A percentile compares a stretch with the other conserved stretches of the same genome.
These are phyloP conservation scores for Globisporangium ultimum DNA, from an alignment of 352 stramenopile species.

Conservation along the genomic window DNA sequence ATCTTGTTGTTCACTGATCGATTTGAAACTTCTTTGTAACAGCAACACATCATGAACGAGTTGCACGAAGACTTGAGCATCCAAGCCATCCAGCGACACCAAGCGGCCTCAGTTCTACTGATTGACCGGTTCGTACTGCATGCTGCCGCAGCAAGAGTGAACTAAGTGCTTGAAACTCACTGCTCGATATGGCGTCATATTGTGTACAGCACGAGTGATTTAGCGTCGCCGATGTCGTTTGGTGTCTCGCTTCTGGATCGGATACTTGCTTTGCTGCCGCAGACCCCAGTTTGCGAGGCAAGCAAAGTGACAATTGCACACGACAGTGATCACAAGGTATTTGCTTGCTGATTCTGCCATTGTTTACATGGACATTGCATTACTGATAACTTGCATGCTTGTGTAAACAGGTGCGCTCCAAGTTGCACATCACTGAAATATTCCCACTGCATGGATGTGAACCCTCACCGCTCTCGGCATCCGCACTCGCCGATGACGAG, in stretches of 20 bases:
- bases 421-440: constrained; percentile 58
- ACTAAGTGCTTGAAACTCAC: not conserved
- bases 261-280: constrained; percentile 58
- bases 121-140: constrained; percentile 52
- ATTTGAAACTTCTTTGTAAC: not conserved
- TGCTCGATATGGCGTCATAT: not conserved
- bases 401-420: constrained; percentile 26
- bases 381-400: not conserved
- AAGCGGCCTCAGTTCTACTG: constrained; percentile 57
- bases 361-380: not conserved
- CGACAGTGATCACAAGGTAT: constrained; percentile 12
- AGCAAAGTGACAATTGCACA: not conserved
- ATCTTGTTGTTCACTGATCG: not conserved
- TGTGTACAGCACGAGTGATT: constrained; percentile 50
- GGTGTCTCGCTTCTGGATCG: constrained; percentile 65
- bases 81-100: constrained; percentile 30
- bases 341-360: not conserved
- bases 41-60: constrained; percentile 60
- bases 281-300: constrained; percentile 24
- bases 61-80: constrained; percentile 42
- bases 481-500: constrained; percentile 10
- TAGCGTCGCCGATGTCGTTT: constrained; percentile 62
- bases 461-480: constrained; percentile 31
- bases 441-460: constrained; percentile 64
- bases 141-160: constrained; percentile 44